Evolutionary conservation across 208 protist genomes (phyloP), one percentile per base, ranked within the genome.

Genomic region (Crithidia acanthocephali): DNA sequence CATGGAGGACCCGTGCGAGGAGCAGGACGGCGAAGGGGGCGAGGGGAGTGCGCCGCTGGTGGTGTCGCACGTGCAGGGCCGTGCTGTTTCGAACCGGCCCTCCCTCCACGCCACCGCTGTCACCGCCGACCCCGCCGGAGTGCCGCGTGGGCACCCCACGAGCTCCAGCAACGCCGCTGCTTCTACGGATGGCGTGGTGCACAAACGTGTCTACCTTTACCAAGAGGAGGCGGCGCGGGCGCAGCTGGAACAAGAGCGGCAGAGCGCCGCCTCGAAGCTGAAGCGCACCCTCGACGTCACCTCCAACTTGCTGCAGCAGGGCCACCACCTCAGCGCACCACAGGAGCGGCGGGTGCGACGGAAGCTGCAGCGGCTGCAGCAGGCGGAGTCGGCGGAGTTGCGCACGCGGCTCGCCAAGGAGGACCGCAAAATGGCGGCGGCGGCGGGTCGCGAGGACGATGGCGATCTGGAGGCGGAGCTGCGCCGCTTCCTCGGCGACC

Each of bases 401-500:
- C 65, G 52, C 4, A 6, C 59, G 8, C 28, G 35, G 11, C 28
- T 73, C 3, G 73, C 47, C 5, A 55, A 28, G 25, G 73, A 72
- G 60, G 73, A 79, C 10, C 42, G 44, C 0, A 32, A 63, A 23
- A 51, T 68, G 28, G 67, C 52, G 5, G 15, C 42, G 6, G 33
- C 27, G 5, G 40, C 3, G 27, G 44, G 35, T 40, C 35, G 11
- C 33, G 45, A 22, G 1, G 63, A 66, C 35, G 68, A 58, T 13
- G 62, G 25, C 13, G 76, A 64, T 13, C 80, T 93, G 23, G 53
- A 86, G 20, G 71, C 55, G 25, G 80, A 87, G 53, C 28, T 93
- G 35, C 58, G 68, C 52, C 50, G 83, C 28, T 93, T 93, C 65
- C 59, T 93, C 18, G 88, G 88, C 18, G 79, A 81, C 18, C 72